phyloP scores from a whole-genome alignment of 108 stramenopile genomes.

The Heterococcus sp. region DNA sequence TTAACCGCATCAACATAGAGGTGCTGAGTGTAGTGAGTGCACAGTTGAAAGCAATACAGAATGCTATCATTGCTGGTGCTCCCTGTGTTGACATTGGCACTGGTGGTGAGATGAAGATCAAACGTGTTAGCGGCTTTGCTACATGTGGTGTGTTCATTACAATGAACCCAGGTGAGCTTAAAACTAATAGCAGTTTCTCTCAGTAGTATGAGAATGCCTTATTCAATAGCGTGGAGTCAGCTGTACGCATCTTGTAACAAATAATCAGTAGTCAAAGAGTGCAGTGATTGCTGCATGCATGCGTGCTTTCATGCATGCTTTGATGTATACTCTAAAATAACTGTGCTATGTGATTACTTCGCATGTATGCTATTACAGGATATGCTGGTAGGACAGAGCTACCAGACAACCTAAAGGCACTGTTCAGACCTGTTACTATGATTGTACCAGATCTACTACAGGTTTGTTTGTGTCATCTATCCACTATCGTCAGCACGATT shows the following conservation, averaged over 20 bases:
- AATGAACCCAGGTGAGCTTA: background rate
- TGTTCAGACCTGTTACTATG: conserved; percentile 74
- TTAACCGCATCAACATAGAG: conserved; percentile 69
- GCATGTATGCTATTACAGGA: too few species aligned
- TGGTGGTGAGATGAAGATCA: background rate
- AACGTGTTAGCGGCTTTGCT: background rate
- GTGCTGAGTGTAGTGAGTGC: conserved; percentile 68
- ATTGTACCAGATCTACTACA: conserved; percentile 67
- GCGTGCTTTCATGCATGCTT: conserved; percentile 66
- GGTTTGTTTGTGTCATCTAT: too few species aligned
- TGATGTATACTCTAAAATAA: conserved; percentile 68
- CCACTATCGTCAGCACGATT: too few species aligned
- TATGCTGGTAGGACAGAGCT: conserved; percentile 66
- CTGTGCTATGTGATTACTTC: too few species aligned
- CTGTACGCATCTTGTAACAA: background rate
- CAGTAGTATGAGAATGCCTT: background rate
- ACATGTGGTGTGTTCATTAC: background rate
- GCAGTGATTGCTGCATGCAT: too few species aligned
- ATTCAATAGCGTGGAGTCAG: background rate
- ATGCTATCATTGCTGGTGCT: conserved; percentile 59
- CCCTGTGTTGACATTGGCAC: conserved; percentile 28
- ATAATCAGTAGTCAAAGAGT: background rate
- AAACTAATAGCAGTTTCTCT: background rate
- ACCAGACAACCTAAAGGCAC: conserved; percentile 66
- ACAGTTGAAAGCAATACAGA: conserved; percentile 69